These are phyloP conservation scores for Paraphoma chrysanthemicola DNA, from an alignment of 2,329 filamentous ascomycete genomes.

Conservation along the genomic window DNA sequence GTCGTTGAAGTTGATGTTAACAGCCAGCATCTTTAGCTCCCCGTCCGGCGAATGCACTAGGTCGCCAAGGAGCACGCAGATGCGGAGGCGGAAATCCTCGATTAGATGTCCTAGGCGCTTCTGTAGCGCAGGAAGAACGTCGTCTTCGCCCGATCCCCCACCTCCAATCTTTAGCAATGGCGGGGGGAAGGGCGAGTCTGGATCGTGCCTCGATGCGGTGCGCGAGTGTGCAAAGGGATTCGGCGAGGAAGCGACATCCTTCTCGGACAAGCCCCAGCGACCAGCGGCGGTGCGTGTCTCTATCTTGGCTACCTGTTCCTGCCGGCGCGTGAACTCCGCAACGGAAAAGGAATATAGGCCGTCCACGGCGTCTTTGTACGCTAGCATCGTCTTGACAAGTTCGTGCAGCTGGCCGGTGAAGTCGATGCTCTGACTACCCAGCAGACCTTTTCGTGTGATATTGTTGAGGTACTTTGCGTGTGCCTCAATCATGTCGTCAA, in stretches of 20 bases:
- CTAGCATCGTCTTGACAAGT: conserved; percentile 90
- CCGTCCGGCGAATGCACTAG: conserved; percentile 91
- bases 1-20: conserved; percentile 99
- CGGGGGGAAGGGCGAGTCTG: conserved; percentile 53
- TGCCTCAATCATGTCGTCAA: conserved; percentile 93
- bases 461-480: conserved; percentile 90
- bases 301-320: conserved; percentile 79
- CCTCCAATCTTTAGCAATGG: conserved; percentile 43
- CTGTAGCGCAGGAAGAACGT: conserved; percentile 77
- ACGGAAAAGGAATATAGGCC: conserved; percentile 94
- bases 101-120: conserved; percentile 76
- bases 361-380: conserved; percentile 91
- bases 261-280: conserved; percentile 68
- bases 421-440: conserved; percentile 73
- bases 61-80: conserved; percentile 86
- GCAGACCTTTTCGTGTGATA: conserved; percentile 93
- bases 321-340: conserved; percentile 89
- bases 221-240: conserved; percentile 32
- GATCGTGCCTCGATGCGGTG: conserved; percentile 34
- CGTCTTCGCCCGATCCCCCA: conserved; percentile 58
- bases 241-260: conserved; percentile 40
- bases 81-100: conserved; percentile 75
- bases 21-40: conserved; percentile 93
- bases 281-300: conserved; percentile 71
- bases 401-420: conserved; percentile 93